Conservation (phyloP, 129 eudicot species). For the Tanacetum coccineum region DNA sequence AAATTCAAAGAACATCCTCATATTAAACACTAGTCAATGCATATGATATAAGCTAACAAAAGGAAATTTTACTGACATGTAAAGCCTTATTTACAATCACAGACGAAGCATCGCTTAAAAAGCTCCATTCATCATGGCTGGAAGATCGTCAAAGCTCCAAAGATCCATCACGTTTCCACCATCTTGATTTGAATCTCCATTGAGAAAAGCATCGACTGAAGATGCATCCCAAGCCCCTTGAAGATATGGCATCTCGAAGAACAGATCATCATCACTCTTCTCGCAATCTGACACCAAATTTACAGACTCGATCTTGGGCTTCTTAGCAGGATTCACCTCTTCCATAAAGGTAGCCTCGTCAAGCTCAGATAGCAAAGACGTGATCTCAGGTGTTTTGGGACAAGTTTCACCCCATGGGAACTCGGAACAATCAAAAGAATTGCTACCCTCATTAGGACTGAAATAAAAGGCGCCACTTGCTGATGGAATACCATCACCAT, state of each 20-base stretch:
- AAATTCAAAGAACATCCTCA: conserved; percentile 14
- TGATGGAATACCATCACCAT: conserved; percentile 21
- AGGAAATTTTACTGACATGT: conserved; percentile 30
- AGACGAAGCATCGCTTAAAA: conserved; percentile 30
- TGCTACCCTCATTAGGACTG: conserved; percentile 71
- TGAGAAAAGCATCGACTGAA: conserved; percentile 56
- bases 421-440: conserved; percentile 74
- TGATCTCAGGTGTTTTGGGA: conserved; percentile 60
- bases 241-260: conserved; percentile 64
- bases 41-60: not conserved
- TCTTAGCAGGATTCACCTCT: conserved; percentile 49
- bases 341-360: conserved; percentile 47
- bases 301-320: conserved; percentile 44
- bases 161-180: conserved; percentile 54
- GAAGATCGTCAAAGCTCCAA: conserved; percentile 76
- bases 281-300: conserved; percentile 33
- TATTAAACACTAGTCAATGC: conserved; percentile 9
- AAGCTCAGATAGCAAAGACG: conserved; percentile 62
- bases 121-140: conserved; percentile 42
- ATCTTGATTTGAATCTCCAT: conserved; percentile 51
- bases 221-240: conserved; percentile 73
- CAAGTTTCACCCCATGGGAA: conserved; percentile 65
- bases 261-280: conserved; percentile 36
- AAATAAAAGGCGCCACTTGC: conserved; percentile 39
- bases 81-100: conserved; percentile 58